Evolutionary conservation across 371 early-diverging fungal genomes (phyloP), one percentile per base, ranked within the genome.

Genomic region (Rhizomucor miehei): DNA sequence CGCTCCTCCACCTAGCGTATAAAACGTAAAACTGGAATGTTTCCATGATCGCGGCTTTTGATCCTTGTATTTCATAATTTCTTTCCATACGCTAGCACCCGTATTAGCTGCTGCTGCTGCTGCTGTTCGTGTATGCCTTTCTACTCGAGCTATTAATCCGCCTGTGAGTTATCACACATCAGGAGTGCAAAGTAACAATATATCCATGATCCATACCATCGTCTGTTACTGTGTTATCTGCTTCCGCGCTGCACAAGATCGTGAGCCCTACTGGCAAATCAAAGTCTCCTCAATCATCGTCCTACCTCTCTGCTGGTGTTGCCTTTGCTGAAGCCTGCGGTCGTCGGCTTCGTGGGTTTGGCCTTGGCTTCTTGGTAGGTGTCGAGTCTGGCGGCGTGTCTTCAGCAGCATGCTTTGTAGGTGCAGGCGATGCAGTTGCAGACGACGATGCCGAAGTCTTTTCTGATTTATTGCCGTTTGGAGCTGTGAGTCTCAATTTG

Each of bases 51-150:
- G 68, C 6, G 66, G 59, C 36, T 67, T 65, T 41, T 58, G 56
- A 36, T 70, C 75, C 35, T 71, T 75, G 43, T 70, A 52, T 43
- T 66, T 66, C 20, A 71, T 40, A n/a, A 75, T 54, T 19, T 68
- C 69, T 46, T 61, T 70, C 29, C 56, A 40, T 20, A 49, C 16
- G 14, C 35, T 48, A 49, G 29, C n/a, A n/a, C n/a, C n/a, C n/a
- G n/a, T n/a, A n/a, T n/a, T 29, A 29, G 53, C 36, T 36, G 46
- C 47, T 16, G 37, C 21, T 11, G 35, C 6, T 46, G 34, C 19
- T 43, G 45, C 19, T 54, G 47, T 34, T 34, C 35, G 39, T 40
- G 51, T 37, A 14, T 9, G 24, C 39, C 8, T 36, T 23, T n/a
- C 19, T 39, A 14, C 21, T 16, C 23, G 8, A 44, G 17, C 44